A percentile compares a stretch with the other conserved stretches of the same genome.
phyloP scores from a whole-genome alignment of 768 basidiomycete species.

The Termitomyces sp. region DNA sequence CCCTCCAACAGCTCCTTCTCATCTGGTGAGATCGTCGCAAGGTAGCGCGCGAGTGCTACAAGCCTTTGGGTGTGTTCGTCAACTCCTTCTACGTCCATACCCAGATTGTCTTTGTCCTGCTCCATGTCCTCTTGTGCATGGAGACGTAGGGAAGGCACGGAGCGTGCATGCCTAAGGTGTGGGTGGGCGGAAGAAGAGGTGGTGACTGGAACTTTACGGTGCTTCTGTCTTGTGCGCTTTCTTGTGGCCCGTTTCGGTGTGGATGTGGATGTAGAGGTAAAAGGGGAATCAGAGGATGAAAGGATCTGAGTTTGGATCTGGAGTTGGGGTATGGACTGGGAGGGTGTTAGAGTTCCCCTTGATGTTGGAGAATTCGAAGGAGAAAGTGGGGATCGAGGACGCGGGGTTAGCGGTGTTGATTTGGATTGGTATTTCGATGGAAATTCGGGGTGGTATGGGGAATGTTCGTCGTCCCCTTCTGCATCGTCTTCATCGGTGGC shows the following conservation, averaged over 20 bases:
- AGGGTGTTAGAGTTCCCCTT: background rate
- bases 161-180: background rate
- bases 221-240: background rate
- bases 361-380: background rate
- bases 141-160: slow-evolving; percentile 1
- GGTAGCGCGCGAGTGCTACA: slow-evolving; percentile 4
- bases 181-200: background rate
- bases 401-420: slow-evolving; percentile 13
- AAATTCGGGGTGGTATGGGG: slow-evolving; percentile 6
- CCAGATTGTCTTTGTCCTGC: background rate
- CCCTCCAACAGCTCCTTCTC: slow-evolving; percentile 7
- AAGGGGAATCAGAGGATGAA: slow-evolving; percentile 6
- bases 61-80: slow-evolving; percentile 2
- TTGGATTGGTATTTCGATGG: slow-evolving; percentile 9
- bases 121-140: background rate
- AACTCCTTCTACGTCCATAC: background rate
- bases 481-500: background rate
- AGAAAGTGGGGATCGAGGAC: background rate
- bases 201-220: background rate
- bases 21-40: slow-evolving; percentile 7
- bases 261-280: background rate
- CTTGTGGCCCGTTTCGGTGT: background rate
- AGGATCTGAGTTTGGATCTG: background rate
- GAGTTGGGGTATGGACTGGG: slow-evolving; percentile 21
- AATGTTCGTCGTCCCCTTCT: slow-evolving; percentile 5